phyloP scores from a whole-genome alignment of 805 yeast species.

The Cyberlindnera saturnus region DNA sequence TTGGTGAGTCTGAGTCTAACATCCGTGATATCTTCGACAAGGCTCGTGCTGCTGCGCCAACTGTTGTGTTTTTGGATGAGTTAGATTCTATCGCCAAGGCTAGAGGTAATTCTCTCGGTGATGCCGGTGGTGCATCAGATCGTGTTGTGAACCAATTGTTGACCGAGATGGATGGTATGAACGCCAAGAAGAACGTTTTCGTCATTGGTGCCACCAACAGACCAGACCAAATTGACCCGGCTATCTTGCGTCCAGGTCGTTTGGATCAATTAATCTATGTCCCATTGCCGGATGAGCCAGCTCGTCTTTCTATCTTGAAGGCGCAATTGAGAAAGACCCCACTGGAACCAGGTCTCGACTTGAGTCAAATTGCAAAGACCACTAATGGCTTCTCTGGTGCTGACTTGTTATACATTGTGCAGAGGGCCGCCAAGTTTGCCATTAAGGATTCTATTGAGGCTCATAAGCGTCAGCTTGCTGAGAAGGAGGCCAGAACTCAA shows the following conservation, averaged over 20 bases:
- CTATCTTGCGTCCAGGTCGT: conserved; percentile 97
- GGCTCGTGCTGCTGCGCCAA: conserved; percentile 99
- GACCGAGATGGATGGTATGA: conserved; percentile 99
- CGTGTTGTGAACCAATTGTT: conserved; percentile 93
- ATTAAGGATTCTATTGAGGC: conserved; percentile 97
- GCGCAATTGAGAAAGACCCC: conserved; percentile 99
- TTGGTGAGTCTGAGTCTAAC: conserved; percentile 96
- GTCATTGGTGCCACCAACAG: conserved; percentile 99
- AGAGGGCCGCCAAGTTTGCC: conserved; percentile 98
- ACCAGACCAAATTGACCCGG: conserved; percentile 99
- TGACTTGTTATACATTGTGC: conserved; percentile 93
- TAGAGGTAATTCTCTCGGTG: conserved; percentile 87
- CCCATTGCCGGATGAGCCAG: conserved; percentile 94
- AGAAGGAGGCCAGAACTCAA: conserved; percentile 34
- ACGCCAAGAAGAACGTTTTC: conserved; percentile 96
- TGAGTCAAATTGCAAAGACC: conserved; percentile 81
- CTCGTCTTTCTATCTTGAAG: conserved; percentile 84
- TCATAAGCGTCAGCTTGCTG: conserved; percentile 39
- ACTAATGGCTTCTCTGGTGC: conserved; percentile 99
- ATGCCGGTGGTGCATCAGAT: conserved; percentile 96
- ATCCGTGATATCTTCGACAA: conserved; percentile 97
- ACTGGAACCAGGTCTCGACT: conserved; percentile 91
- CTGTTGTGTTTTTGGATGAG: conserved; percentile 97
- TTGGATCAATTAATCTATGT: conserved; percentile 97
- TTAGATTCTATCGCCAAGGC: conserved; percentile 96